Conservation (phyloP, 1,284 basidiomycete genomes). For the Austroboletus niveus region DNA sequence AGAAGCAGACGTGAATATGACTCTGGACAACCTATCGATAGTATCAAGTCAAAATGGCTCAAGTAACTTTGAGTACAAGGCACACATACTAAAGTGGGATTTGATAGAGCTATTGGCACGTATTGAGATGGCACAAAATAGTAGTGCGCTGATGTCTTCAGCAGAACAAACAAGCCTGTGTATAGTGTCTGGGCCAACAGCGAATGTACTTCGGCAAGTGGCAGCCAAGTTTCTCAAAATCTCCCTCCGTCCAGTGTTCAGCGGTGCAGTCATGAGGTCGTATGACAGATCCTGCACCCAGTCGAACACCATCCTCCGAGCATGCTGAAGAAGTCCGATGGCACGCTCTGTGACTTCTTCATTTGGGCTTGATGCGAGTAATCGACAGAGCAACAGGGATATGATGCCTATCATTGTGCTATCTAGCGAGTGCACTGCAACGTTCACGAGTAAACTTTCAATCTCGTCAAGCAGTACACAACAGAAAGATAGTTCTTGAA, state of each 20-base stretch:
- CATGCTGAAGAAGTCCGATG: conserved; percentile 25
- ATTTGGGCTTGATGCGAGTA: conserved; percentile 31
- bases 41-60: neutral
- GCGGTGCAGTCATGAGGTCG: conserved; percentile 19
- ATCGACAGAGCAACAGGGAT: conserved; percentile 31
- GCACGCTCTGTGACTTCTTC: conserved; percentile 7
- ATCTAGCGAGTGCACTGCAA: conserved; percentile 41
- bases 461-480: conserved; percentile 32
- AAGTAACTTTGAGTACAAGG: neutral
- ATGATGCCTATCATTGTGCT: conserved; percentile 34
- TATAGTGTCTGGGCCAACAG: conserved; percentile 27
- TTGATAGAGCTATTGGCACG: neutral
- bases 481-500: conserved; percentile 31
- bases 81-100: neutral
- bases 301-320: conserved; percentile 30
- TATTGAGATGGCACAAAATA: conserved; percentile 37
- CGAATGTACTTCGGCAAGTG: conserved; percentile 41
- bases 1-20: conserved; percentile 13
- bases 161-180: conserved; percentile 15
- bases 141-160: conserved; percentile 28
- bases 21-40: neutral
- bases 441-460: conserved; percentile 22
- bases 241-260: conserved; percentile 22
- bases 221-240: conserved; percentile 34
- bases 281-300: conserved; percentile 37